These are phyloP conservation scores for Acrocalymma vagum DNA, from an alignment of 2,329 filamentous ascomycete genomes.

Conservation along the genomic window DNA sequence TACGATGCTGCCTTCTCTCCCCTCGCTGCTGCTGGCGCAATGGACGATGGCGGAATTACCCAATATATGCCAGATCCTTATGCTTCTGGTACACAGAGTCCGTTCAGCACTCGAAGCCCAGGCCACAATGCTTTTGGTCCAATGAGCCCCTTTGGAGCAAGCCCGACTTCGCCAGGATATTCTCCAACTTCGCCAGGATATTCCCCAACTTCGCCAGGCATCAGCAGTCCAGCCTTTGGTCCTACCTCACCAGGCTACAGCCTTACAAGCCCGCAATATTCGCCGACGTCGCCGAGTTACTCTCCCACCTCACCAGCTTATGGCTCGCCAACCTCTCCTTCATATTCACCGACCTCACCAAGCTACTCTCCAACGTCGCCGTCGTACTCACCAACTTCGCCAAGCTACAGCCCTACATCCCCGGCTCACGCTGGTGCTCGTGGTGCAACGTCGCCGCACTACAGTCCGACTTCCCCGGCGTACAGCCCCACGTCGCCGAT, in stretches of 20 bases:
- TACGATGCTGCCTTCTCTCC: slow-evolving; percentile 74
- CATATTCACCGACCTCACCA: slow-evolving; percentile 65
- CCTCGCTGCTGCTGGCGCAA: slow-evolving; percentile 72
- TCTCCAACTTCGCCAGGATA: slow-evolving; percentile 47
- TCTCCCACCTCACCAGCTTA: slow-evolving; percentile 66
- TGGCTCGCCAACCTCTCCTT: slow-evolving; percentile 50
- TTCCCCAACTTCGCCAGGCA: slow-evolving; percentile 73
- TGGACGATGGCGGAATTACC: slow-evolving; percentile 65
- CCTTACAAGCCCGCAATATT: slow-evolving; percentile 58
- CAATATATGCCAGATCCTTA: slow-evolving; percentile 75
- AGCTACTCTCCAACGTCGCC: slow-evolving; percentile 65
- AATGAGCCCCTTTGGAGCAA: slow-evolving; percentile 50
- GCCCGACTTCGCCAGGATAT: slow-evolving; percentile 55
- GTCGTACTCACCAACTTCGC: slow-evolving; percentile 64
- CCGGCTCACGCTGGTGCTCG: slow-evolving; percentile 55
- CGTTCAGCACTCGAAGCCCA: slow-evolving; percentile 73
- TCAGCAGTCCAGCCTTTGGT: slow-evolving; percentile 65
- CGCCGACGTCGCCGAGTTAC: slow-evolving; percentile 67
- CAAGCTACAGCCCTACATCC: slow-evolving; percentile 61
- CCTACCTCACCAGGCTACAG: slow-evolving; percentile 62
- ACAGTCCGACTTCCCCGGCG: slow-evolving; percentile 65
- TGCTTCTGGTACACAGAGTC: slow-evolving; percentile 69
- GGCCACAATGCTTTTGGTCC: slow-evolving; percentile 63
- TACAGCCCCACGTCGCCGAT: slow-evolving; percentile 63
- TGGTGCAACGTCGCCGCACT: slow-evolving; percentile 55